Evolutionary conservation across 2,329 filamentous ascomycete genomes (phyloP).

Genomic region (Fusarium sp.): DNA sequence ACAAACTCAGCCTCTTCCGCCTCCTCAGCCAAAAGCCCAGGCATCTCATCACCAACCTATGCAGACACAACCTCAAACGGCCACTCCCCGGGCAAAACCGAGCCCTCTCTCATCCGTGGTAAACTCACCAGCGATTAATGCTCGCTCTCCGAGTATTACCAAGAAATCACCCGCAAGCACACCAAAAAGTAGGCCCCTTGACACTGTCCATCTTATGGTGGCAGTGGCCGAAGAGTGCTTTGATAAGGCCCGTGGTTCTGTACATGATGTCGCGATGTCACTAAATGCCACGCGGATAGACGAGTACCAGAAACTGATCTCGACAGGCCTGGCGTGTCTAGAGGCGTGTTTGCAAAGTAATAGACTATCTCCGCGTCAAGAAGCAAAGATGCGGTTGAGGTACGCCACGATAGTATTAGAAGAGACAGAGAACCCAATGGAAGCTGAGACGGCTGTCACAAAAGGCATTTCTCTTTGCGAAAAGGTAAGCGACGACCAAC

Average conservation of each 20-base stretch:
- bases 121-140: constrained; percentile 55
- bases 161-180: constrained; percentile 56
- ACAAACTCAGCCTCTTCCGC: constrained; percentile 20
- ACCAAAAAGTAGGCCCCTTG: constrained; percentile 55
- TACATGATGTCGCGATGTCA: constrained; percentile 57
- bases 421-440: constrained; percentile 80
- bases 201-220: constrained; percentile 70
- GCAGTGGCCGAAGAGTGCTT: constrained; percentile 83
- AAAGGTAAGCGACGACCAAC: constrained; percentile 57
- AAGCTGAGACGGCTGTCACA: constrained; percentile 76
- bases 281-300: constrained; percentile 58
- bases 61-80: constrained; percentile 34
- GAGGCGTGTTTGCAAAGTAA: constrained; percentile 73
- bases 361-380: constrained; percentile 70
- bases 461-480: constrained; percentile 78
- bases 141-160: constrained; percentile 53
- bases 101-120: constrained; percentile 54
- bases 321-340: constrained; percentile 77
- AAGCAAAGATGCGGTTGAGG: constrained; percentile 75
- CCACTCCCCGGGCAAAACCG: constrained; percentile 46
- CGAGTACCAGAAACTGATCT: constrained; percentile 78
- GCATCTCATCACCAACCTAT: constrained; percentile 11
- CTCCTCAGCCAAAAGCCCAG: constrained; percentile 20
- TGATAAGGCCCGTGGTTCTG: constrained; percentile 67
- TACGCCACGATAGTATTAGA: constrained; percentile 78